Evolutionary conservation across 2,329 filamentous ascomycete species (phyloP).

Genomic region (Boeremia exigua): DNA sequence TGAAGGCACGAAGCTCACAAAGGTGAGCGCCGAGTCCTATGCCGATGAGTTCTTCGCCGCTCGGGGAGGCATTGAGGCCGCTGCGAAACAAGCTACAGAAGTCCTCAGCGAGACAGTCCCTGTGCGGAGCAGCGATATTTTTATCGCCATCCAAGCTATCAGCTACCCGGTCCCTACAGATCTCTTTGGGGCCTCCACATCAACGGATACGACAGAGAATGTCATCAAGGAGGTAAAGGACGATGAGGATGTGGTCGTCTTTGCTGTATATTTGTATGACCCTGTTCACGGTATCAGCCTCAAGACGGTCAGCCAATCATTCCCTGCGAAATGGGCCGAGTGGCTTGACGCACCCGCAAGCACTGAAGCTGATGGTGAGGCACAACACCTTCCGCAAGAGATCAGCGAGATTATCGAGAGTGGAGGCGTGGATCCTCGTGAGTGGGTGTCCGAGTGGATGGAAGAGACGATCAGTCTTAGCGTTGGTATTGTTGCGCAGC

Average conservation of each 20-base stretch:
- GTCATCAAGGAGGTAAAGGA: constrained; percentile 63
- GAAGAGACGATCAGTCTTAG: constrained; percentile 82
- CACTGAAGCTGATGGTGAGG: constrained; percentile 47
- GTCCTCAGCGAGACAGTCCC: constrained; percentile 84
- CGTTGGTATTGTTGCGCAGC: constrained; percentile 86
- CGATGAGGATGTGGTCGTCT: constrained; percentile 69
- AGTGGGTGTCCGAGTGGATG: constrained; percentile 98
- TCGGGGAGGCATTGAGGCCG: constrained; percentile 79
- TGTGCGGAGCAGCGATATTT: constrained; percentile 90
- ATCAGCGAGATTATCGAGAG: constrained; percentile 81
- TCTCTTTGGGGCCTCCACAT: constrained; percentile 66
- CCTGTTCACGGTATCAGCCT: constrained; percentile 92
- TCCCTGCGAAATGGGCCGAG: constrained; percentile 84
- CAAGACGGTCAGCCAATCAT: constrained; percentile 77
- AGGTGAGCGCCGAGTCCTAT: constrained; percentile 88
- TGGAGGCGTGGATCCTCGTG: constrained; percentile 83
- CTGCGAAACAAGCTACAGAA: constrained; percentile 79
- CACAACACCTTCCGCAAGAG: constrained; percentile 73
- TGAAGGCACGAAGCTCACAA: constrained; percentile 89
- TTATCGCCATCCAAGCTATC: constrained; percentile 92
- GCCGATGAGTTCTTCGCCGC: constrained; percentile 81
- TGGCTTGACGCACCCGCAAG: constrained; percentile 76
- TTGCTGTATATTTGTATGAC: constrained; percentile 82
- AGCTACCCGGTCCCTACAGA: constrained; percentile 67
- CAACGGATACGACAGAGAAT: constrained; percentile 62